Evolutionary conservation across 2,329 filamentous ascomycete species (phyloP).

Genomic region (Ophiostoma tasmaniense): DNA sequence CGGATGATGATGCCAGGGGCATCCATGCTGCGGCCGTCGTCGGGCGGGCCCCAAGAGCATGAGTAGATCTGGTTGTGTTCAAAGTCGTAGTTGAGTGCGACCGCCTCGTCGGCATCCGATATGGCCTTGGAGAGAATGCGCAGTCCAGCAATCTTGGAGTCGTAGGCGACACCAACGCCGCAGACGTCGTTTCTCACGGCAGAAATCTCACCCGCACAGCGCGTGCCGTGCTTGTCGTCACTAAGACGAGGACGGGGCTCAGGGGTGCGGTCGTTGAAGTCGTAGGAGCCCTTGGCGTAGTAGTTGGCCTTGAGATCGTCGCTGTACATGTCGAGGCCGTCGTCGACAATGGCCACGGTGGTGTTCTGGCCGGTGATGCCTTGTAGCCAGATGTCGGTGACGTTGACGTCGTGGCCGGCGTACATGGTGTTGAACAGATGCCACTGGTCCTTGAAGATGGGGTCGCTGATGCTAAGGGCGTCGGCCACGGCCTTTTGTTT

Average conservation of each 20-base stretch:
- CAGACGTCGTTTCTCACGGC: slow-evolving; percentile 90
- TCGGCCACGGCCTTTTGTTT: slow-evolving; percentile 53
- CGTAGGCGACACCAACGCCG: slow-evolving; percentile 91
- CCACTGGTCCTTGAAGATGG: slow-evolving; percentile 92
- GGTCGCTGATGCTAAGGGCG: slow-evolving; percentile 69
- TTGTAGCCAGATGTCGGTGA: slow-evolving; percentile 86
- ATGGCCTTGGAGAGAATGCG: slow-evolving; percentile 89
- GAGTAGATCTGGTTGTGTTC: slow-evolving; percentile 95
- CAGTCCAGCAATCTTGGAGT: slow-evolving; percentile 81
- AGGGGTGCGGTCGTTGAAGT: slow-evolving; percentile 80
- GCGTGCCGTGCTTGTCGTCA: slow-evolving; percentile 85
- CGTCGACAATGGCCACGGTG: slow-evolving; percentile 90
- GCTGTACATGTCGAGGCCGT: slow-evolving; percentile 93
- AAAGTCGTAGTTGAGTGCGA: slow-evolving; percentile 85
- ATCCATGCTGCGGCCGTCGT: slow-evolving; percentile 91
- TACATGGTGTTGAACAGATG: slow-evolving; percentile 81
- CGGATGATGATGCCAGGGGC: slow-evolving; percentile 81
- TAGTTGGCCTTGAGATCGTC: slow-evolving; percentile 89
- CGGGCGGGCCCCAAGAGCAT: slow-evolving; percentile 95
- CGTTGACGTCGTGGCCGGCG: slow-evolving; percentile 84
- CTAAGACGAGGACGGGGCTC: slow-evolving; percentile 73
- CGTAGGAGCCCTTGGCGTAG: slow-evolving; percentile 84
- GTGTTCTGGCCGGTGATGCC: slow-evolving; percentile 84
- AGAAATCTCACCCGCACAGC: slow-evolving; percentile 89
- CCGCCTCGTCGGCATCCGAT: slow-evolving; percentile 83